These are phyloP conservation scores for Phytopythium chamaehyphon DNA, from an alignment of 352 stramenopile species.

Conservation along the genomic window DNA sequence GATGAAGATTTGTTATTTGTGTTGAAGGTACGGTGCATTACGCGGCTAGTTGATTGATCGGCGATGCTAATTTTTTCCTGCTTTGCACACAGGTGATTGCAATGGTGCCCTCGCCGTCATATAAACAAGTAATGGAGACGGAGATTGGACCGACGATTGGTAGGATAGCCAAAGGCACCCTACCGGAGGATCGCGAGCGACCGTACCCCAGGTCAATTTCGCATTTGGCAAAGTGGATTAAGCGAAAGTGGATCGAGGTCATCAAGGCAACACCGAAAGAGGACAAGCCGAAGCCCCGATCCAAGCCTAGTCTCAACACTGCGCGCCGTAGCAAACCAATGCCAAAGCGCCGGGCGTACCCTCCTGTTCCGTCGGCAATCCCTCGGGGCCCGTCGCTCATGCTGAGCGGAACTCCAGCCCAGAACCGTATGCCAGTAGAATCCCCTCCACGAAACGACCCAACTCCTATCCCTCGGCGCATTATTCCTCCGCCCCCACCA, in stretches of 20 bases:
- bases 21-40: slow-evolving; percentile 1
- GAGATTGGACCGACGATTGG: slow-evolving; percentile 64
- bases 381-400: slow-evolving; percentile 8
- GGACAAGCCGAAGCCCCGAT: not conserved
- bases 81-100: slow-evolving; percentile 49
- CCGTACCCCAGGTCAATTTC: slow-evolving; percentile 37
- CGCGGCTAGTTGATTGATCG: not conserved
- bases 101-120: slow-evolving; percentile 61
- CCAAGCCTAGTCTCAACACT: not conserved
- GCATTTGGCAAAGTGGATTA: slow-evolving; percentile 69
- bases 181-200: slow-evolving; percentile 26
- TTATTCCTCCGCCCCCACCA: slow-evolving; percentile 2
- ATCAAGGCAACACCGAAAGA: slow-evolving; percentile 24
- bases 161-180: slow-evolving; percentile 35
- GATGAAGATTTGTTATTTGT: slow-evolving; percentile 9
- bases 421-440: slow-evolving; percentile 9
- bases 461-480: slow-evolving; percentile 22
- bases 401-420: slow-evolving; percentile 4
- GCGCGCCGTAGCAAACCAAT: slow-evolving; percentile 13
- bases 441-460: slow-evolving; percentile 10
- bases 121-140: slow-evolving; percentile 49
- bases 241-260: slow-evolving; percentile 52
- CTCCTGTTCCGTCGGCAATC: slow-evolving; percentile 5
- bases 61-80: not conserved
- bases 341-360: slow-evolving; percentile 2